Evolutionary conservation across 148 eudicot genomes (phyloP).

Genomic region (Fagopyrum tataricum): DNA sequence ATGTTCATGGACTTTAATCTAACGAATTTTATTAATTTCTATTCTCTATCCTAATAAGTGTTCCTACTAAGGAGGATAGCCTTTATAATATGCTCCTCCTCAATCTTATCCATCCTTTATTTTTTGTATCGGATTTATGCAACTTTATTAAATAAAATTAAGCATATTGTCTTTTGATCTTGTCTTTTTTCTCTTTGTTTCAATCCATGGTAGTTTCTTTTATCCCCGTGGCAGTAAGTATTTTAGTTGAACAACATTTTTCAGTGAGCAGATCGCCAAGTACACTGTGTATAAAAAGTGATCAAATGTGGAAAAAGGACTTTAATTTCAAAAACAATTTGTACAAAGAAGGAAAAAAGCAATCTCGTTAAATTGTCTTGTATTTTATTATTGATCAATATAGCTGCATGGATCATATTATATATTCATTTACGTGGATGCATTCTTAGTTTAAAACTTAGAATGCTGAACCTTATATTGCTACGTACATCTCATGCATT

Average conservation of each 20-base stretch:
- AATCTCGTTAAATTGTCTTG: neutral
- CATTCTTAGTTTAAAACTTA: neutral
- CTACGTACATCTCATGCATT: too few relatives aligned
- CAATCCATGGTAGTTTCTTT: neutral
- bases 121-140: neutral
- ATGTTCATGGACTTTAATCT: too few relatives aligned
- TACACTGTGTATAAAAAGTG: neutral
- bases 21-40: too few relatives aligned
- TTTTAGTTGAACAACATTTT: neutral
- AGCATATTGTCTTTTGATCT: neutral
- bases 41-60: too few relatives aligned
- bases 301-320: neutral
- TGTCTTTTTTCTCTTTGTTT: neutral
- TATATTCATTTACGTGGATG: neutral
- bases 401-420: neutral
- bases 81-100: neutral
- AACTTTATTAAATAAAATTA: neutral
- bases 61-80: too few relatives aligned
- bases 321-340: neutral
- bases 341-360: neutral
- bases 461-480: neutral
- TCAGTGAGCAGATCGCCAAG: neutral
- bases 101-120: neutral
- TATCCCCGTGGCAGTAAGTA: neutral
- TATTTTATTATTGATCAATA: neutral